Percentiles rank a stretch among this genome's conserved stretches.
Evolutionary conservation across 495 filamentous ascomycete genomes (phyloP).

Genomic region (Penicillium robsamsonii): DNA sequence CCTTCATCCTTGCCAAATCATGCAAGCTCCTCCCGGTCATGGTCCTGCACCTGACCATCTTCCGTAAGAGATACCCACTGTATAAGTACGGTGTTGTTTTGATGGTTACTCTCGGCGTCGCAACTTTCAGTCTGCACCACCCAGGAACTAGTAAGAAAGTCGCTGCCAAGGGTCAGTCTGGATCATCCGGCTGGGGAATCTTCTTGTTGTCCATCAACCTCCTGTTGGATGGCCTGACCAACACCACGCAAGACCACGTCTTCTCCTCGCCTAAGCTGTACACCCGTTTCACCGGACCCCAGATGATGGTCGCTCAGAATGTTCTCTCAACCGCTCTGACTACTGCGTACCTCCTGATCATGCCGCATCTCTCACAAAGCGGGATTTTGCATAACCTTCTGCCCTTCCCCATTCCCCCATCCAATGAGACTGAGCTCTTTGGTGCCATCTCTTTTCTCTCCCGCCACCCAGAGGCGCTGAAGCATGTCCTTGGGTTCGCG

Average conservation of each 20-base stretch:
- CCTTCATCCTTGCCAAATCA: conserved; percentile 94
- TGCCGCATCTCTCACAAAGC: conserved; percentile 71
- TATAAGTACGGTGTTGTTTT: conserved; percentile 96
- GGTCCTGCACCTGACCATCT: conserved; percentile 90
- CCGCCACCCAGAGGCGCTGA: conserved; percentile 72
- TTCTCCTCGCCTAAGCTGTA: conserved; percentile 62
- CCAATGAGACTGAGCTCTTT: conserved; percentile 63
- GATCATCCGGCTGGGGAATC: conserved; percentile 72
- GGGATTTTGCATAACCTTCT: conserved; percentile 65
- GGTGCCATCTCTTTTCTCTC: conserved; percentile 78
- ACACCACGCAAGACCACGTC: conserved; percentile 94
- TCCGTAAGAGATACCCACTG: conserved; percentile 83
- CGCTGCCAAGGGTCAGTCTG: conserved; percentile 40
- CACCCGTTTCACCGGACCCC: conserved; percentile 78
- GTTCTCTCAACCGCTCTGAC: conserved; percentile 76
- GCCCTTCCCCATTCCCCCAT: conserved; percentile 54
- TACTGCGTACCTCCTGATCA: conserved; percentile 67
- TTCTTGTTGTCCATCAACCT: conserved; percentile 87
- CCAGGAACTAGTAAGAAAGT: conserved; percentile 70
- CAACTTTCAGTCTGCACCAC: conserved; percentile 89
- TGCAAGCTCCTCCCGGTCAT: conserved; percentile 98
- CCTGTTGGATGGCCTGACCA: conserved; percentile 92
- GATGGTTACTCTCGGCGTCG: conserved; percentile 86
- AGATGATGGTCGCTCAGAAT: conserved; percentile 99
- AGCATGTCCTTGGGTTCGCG: conserved; percentile 85